Base-by-base conservation (phyloP, 2,329 filamentous ascomycete species). In the Trichoderma pleuroti region DNA sequence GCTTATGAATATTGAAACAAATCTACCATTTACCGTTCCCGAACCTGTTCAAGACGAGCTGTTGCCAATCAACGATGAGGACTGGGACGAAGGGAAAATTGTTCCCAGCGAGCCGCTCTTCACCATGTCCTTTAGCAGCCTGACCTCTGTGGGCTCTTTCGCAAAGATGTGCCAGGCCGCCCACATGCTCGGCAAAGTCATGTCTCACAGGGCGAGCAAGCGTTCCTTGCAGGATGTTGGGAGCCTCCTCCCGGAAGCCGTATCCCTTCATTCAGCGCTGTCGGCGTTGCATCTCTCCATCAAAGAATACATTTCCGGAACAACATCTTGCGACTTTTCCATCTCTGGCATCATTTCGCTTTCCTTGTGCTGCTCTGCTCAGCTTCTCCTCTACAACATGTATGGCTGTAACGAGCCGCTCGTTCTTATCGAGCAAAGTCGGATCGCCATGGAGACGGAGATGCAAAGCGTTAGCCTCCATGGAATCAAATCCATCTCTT, bases 391-490 rank as follows among this genome's bases (percentile, higher is more conserved):
- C 36, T 68, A 68, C 39, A 68, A 68, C 42, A 28, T 68, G 21
- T 68, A 68, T 21, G 52, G 32, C 14, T 68, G 65, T 21, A 68
- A 68, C 24, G 65, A 68, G 54, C 65, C 65, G 14, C 18, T 46
- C 6, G 54, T 42, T n/a, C n/a, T 59, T 12, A 36, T 49, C 4
- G 65, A 68, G 52, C 65, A 68, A 24, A 56, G 52, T 24, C 54
- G 65, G n/a, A 59, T 60, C 16, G 54, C 65, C 39, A 68, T 68
- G 65, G 65, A 68, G 18, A 68, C 65, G n/a, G 54, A 68, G 65
- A 59, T 68, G 65, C 65, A 68, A 18, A 60, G 56, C 3, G 52
- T 36, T 3, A 68, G 66, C 5, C 66, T 68, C 6, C n/a, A 52
- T 3, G 56, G 66, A 21, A 68, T 68, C 28, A 68, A 61, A 36